Evolutionary conservation across 2,329 filamentous ascomycete genomes (phyloP).

Genomic region (Bipolaris bicolor): DNA sequence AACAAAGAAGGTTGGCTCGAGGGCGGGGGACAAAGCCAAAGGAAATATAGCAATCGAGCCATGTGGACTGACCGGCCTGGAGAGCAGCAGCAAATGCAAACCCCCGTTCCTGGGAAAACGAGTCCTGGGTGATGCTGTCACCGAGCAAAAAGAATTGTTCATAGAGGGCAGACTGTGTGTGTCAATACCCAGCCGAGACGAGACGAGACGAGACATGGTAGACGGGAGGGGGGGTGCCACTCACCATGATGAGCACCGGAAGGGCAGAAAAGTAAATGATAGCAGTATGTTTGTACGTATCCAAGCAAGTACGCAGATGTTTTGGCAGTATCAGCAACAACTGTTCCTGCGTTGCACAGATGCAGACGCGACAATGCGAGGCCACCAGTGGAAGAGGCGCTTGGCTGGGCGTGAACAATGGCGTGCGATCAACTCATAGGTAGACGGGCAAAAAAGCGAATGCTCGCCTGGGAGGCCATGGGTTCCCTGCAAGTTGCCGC

Average conservation of each 20-base stretch:
- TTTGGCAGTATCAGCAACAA: not conserved
- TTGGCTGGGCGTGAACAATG: not conserved
- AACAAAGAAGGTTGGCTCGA: not conserved
- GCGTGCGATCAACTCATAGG: not conserved
- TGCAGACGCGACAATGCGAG: conserved; percentile 4
- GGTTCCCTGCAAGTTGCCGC: conserved; percentile 12
- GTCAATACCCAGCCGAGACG: conserved; percentile 6
- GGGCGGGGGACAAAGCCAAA: not conserved
- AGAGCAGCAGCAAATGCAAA: conserved; percentile 78
- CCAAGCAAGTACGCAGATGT: not conserved
- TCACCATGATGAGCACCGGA: conserved; percentile 15
- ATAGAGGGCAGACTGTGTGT: conserved; percentile 36
- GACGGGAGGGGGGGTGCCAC: conserved; percentile 1
- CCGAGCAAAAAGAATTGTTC: conserved; percentile 75
- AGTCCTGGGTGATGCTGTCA: conserved; percentile 82
- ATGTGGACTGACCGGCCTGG: conserved; percentile 64
- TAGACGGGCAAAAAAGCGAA: too few species aligned
- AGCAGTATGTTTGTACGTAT: too few species aligned
- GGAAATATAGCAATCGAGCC: not conserved
- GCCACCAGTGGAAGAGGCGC: not conserved
- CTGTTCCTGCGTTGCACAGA: conserved; percentile 7
- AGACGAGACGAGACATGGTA: not conserved
- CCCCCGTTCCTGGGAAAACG: conserved; percentile 65
- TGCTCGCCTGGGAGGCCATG: too few species aligned
- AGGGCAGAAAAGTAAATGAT: not conserved